These are phyloP conservation scores for Kwoniella mangroviensis DNA, from an alignment of 768 basidiomycete species.

Conservation along the genomic window DNA sequence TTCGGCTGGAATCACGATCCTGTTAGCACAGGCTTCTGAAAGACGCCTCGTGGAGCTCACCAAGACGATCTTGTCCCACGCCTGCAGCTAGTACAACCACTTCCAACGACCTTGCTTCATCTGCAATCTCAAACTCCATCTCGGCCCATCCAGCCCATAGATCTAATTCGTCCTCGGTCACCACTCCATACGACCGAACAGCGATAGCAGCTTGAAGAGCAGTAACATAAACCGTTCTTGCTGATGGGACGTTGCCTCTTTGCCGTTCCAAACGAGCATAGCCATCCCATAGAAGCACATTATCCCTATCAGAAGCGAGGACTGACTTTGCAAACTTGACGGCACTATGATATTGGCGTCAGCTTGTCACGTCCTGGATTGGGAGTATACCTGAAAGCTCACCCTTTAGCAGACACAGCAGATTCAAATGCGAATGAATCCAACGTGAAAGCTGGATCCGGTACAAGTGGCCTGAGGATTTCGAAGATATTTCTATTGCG, in stretches of 20 bases:
- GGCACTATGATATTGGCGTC: conserved; percentile 42
- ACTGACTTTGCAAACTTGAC: conserved; percentile 57
- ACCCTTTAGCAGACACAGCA: conserved; percentile 46
- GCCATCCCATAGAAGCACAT: conserved; percentile 59
- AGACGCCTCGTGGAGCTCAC: background rate
- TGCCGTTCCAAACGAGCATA: conserved; percentile 58
- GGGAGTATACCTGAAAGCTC: background rate
- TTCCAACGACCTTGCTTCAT: conserved; percentile 27
- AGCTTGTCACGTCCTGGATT: background rate
- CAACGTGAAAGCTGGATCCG: conserved; percentile 54
- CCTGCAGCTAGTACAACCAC: conserved; percentile 32
- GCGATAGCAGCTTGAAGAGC: conserved; percentile 51
- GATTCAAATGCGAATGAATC: conserved; percentile 56
- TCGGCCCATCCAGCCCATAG: conserved; percentile 59
- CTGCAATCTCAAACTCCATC: conserved; percentile 57
- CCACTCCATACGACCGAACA: background rate
- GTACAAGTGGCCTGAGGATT: conserved; percentile 34
- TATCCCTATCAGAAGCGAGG: conserved; percentile 51
- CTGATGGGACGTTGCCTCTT: conserved; percentile 55
- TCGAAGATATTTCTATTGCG: conserved; percentile 38
- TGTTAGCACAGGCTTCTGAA: no score
- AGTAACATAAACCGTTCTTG: conserved; percentile 58
- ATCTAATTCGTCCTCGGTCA: conserved; percentile 40
- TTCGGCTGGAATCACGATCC: no score
- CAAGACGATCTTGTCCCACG: conserved; percentile 8